phyloP scores from a whole-genome alignment of 768 basidiomycete genomes.

The Termitomyces sp. region DNA sequence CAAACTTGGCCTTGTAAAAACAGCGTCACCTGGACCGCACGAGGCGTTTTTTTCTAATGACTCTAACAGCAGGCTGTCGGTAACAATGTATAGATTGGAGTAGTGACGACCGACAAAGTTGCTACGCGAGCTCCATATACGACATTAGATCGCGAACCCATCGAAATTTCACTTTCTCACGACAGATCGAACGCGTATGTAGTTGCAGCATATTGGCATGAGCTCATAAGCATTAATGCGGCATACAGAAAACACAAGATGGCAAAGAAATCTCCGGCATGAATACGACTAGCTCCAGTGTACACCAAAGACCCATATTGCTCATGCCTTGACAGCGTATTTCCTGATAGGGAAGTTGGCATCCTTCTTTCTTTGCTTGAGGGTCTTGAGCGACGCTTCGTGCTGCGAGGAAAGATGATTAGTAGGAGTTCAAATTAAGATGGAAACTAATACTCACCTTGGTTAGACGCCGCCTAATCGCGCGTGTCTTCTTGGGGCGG shows the following conservation, averaged over 20 bases:
- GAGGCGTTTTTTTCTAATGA: background rate
- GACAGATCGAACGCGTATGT: background rate
- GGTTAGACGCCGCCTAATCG: slow-evolving; percentile 92
- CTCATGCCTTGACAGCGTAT: slow-evolving; percentile 92
- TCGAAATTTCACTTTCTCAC: background rate
- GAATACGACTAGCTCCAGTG: slow-evolving; percentile 9
- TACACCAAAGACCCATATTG: slow-evolving; percentile 5
- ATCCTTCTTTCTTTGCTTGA: slow-evolving; percentile 93
- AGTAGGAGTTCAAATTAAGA: background rate
- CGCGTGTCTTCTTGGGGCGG: slow-evolving; percentile 96
- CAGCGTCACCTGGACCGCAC: background rate
- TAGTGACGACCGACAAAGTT: background rate
- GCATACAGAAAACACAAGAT: slow-evolving; percentile 19
- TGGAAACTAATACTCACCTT: slow-evolving; percentile 47
- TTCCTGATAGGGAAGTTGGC: slow-evolving; percentile 90
- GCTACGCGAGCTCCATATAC: too few relatives aligned
- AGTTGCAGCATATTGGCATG: slow-evolving; percentile 8
- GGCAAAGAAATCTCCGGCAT: slow-evolving; percentile 15
- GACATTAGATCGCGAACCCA: too few relatives aligned
- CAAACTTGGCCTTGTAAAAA: background rate
- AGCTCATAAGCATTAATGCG: slow-evolving; percentile 14
- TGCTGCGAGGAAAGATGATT: slow-evolving; percentile 39
- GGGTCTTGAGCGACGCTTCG: slow-evolving; percentile 81
- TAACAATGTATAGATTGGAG: background rate
- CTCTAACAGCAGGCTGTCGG: background rate